Evolutionary conservation across 1,139 yeast species (phyloP), one percentile per base, ranked within the genome.

Genomic region (Hyphopichia buzzinii): DNA sequence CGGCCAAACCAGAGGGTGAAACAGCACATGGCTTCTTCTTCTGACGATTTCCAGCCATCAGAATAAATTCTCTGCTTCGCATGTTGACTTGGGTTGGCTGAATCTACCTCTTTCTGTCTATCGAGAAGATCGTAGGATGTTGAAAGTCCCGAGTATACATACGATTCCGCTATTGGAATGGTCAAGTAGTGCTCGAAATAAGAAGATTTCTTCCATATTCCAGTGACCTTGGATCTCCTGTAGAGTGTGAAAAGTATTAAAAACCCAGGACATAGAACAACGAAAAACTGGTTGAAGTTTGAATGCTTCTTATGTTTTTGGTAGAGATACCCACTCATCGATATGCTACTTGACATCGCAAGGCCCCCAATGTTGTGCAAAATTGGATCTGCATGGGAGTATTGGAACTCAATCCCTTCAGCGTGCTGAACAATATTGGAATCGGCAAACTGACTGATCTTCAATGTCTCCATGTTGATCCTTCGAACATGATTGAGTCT

Each of bases 11-110:
- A 88, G 4, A 90, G 49, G 0, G 92, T 87, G 52, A 90, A 89
- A 45, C 95, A 80, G 34, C 95, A 66, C 28, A 76, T 60, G 12
- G 72, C 54, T 46, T 86, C 94, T 37, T 83, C 87, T 47, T 90
- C 97, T 5, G 78, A 67, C 2, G 94, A 83, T 46, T 72, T 74
- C 90, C 95, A 86, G 0, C 96, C 96, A 57, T 89, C 95, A 1
- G 74, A 62, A 52, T 84, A 88, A 0, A 83, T 66, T 28, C 95
- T 64, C 0, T 97, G 95, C 30, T 84, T 55, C 0, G 81, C 54
- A 36, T 72, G 74, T 5, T 68, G 68, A 0, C 84, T 85, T 0
- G 85, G 84, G 40, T 72, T 64, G 23, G 60, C 56, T 2, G 64
- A 62, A 39, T 75, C 78, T 36, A 70, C 63, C 28, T 66, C 66